Evolutionary conservation across 2,329 filamentous ascomycete species (phyloP), one percentile per base, ranked within the genome.

Genomic region (Mariannaea elegans): DNA sequence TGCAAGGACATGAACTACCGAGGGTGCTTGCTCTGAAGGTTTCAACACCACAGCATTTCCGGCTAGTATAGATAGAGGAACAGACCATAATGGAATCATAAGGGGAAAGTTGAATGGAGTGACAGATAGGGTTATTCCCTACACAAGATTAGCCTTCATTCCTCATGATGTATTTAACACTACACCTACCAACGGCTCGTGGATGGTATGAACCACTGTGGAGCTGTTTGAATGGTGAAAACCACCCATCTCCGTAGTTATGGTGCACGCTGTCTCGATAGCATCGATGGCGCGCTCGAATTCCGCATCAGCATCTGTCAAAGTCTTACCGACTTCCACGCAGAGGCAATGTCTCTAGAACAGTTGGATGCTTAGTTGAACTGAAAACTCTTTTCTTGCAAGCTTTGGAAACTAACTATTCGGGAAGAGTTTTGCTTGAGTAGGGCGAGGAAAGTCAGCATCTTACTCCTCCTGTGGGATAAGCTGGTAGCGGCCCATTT

Each of bases 1-100:
- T 12, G 85, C 85, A 21, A 88, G 77, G 61, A 88, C 87, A 82
- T 87, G 86, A 55, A 81, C 81, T 4, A 84, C 84, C 61, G 84
- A 84, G 3, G 85, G 86, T 65, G 87, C 85, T 61, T 85, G 81
- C 73, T 88, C 86, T 1, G 85, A 88, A 3, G 65, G 65, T 46
- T 67, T 67, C 10, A 64, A 31, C 7, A 67, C 46, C 6, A 67
- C 31, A 4, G 58, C 53, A 50, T 68, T 68, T 10, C 65, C 65
- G 7, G 59, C 56, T 6, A 64, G 19, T 5, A 66, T 19, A 18
- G 65, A 62, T 8, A 50, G 16, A 1, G 64, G 65, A 9, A 68
- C 53, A 19, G 56, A 57, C 65, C 65, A 68, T 23, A 68, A 36
- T 7, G 64, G 64, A 18, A 68, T 65, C 57, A 68, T 50, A 49